These are phyloP conservation scores for Ceratocystis papillata DNA, from an alignment of 2,329 filamentous ascomycete species.

Conservation along the genomic window DNA sequence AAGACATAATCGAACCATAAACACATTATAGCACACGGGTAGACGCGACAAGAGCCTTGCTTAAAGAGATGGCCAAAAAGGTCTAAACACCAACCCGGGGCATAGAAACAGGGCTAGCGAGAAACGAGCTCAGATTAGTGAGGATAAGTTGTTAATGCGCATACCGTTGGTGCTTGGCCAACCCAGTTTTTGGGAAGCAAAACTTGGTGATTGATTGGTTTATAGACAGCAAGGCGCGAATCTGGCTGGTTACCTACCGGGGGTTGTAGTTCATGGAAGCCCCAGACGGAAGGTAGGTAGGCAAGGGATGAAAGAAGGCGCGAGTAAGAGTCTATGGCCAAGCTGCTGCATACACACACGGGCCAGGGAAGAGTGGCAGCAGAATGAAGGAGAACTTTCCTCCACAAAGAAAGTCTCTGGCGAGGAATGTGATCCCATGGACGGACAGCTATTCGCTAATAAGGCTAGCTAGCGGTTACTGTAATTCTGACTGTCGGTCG, in stretches of 20 bases:
- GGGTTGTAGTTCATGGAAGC: no score
- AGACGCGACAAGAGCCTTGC: not conserved
- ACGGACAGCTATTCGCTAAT: not conserved
- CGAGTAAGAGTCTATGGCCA: not conserved
- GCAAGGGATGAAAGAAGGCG: not conserved
- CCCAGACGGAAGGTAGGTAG: not conserved
- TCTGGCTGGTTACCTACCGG: not conserved
- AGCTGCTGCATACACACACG: not conserved
- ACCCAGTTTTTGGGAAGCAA: not conserved
- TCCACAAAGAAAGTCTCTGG: not conserved
- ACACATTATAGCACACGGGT: not conserved
- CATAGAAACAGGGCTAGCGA: not conserved
- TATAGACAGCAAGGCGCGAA: not conserved
- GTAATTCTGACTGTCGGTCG: not conserved
- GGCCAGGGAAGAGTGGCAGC: not conserved
- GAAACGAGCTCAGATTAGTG: not conserved
- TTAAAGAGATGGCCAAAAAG: not conserved
- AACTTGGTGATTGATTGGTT: not conserved
- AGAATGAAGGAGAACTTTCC: not conserved
- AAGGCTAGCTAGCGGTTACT: no score
- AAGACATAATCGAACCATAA: not conserved
- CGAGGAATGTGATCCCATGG: not conserved
- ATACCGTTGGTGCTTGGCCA: not conserved
- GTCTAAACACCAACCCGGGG: not conserved
- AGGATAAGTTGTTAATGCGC: not conserved